Conservation (phyloP, 2,329 filamentous ascomycete species). For the Sarocladium kiliense region DNA sequence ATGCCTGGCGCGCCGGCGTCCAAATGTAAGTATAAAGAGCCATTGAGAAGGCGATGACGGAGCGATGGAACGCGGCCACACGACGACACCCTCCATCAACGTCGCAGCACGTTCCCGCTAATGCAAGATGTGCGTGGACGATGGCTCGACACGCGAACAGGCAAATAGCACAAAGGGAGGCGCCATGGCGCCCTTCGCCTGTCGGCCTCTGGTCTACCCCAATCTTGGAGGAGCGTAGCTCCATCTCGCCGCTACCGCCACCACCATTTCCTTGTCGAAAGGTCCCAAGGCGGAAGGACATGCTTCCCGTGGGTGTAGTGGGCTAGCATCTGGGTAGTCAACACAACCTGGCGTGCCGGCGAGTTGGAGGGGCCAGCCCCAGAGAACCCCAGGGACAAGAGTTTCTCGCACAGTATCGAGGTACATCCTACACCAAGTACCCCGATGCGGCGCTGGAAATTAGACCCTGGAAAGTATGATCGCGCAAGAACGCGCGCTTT, state of each 20-base stretch:
- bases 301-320: conserved; percentile 2
- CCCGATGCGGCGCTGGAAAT: background rate
- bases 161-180: background rate
- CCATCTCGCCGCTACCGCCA: background rate
- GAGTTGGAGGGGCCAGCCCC: background rate
- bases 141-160: conserved; percentile 4
- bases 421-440: background rate
- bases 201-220: background rate
- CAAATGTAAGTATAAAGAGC: background rate
- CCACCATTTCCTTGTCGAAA: background rate
- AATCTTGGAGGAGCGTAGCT: background rate
- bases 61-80: conserved; percentile 6
- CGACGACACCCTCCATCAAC: background rate
- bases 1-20: background rate
- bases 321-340: background rate
- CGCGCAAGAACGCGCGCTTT: background rate
- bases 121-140: conserved; percentile 2
- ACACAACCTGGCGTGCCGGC: background rate
- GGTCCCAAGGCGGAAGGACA: background rate
- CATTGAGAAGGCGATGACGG: background rate
- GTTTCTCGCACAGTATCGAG: conserved; percentile 6
- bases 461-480: background rate
- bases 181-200: background rate
- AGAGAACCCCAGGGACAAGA: background rate
- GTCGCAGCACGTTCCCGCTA: conserved; percentile 8